These are phyloP conservation scores for Claviceps arundinis DNA, from an alignment of 2,329 filamentous ascomycete species.

Conservation along the genomic window DNA sequence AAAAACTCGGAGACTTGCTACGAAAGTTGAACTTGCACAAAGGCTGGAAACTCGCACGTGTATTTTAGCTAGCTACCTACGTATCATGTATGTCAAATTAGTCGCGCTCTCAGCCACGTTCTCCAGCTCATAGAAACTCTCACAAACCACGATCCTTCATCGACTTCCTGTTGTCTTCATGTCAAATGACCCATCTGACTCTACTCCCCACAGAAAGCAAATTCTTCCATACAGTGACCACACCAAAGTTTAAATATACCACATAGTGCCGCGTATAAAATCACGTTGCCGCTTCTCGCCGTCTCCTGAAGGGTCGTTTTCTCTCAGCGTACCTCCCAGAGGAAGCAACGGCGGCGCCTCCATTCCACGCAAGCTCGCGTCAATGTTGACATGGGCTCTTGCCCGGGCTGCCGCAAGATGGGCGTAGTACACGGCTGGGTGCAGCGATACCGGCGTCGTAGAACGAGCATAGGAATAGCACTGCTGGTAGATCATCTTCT, in stretches of 20 bases:
- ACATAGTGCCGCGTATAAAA: conserved; percentile 28
- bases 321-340: conserved; percentile 15
- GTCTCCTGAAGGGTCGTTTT: conserved; percentile 9
- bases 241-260: conserved; percentile 23
- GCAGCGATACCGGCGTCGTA: conserved; percentile 80
- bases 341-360: conserved; percentile 19
- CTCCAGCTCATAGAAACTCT: no score
- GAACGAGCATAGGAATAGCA: conserved; percentile 89
- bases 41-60: no score
- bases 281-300: conserved; percentile 20
- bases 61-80: no score
- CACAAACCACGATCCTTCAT: no score
- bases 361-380: conserved; percentile 26
- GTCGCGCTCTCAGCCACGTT: no score
- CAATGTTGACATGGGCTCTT: conserved; percentile 41
- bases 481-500: conserved; percentile 86
- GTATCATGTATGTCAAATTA: no score
- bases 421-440: conserved; percentile 89
- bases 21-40: no score
- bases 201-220: neutral
- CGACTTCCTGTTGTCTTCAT: no score
- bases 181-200: no score
- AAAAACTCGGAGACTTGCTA: no score
- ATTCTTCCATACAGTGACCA: neutral
- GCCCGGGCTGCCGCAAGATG: conserved; percentile 78